Conservation (phyloP, 768 basidiomycete species). For the Rhodotorula babjevae region DNA sequence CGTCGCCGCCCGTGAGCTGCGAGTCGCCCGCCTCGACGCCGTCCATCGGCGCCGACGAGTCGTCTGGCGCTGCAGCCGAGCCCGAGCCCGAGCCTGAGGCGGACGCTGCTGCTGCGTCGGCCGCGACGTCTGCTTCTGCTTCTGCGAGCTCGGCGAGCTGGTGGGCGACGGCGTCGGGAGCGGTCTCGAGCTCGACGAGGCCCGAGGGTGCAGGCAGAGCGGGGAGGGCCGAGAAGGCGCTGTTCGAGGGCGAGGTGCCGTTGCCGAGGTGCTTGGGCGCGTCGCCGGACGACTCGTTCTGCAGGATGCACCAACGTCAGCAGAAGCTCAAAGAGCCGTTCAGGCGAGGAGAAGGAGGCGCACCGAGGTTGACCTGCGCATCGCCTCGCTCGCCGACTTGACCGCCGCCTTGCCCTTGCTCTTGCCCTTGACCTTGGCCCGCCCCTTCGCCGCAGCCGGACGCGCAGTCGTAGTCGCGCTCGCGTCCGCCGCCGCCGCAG, state of each 20-base stretch:
- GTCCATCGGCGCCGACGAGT: not conserved
- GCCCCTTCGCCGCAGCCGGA: not conserved
- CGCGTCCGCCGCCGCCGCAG: not conserved
- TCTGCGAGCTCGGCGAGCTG: conserved; percentile 16
- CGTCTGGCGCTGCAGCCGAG: not conserved
- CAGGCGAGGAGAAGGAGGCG: not conserved
- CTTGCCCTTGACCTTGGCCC: not conserved
- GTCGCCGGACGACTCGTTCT: conserved; percentile 5
- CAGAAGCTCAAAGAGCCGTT: not conserved
- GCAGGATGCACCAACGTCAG: no score
- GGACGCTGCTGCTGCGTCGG: not conserved
- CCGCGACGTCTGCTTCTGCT: not conserved
- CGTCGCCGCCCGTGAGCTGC: not conserved
- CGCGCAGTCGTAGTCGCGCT: not conserved
- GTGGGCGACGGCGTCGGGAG: conserved; percentile 1
- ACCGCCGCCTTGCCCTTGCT: not conserved
- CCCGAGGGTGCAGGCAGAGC: conserved; percentile 15
- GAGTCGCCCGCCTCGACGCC: conserved; percentile 60
- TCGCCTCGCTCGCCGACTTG: not conserved
- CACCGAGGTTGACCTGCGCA: not conserved
- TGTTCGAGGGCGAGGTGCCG: conserved; percentile 2
- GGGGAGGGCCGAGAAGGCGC: not conserved
- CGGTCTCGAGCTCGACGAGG: conserved; percentile 28
- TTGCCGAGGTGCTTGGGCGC: conserved; percentile 2
- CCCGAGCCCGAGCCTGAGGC: not conserved